phyloP scores from a whole-genome alignment of 345 rosid genomes.

The Populus simonii region DNA sequence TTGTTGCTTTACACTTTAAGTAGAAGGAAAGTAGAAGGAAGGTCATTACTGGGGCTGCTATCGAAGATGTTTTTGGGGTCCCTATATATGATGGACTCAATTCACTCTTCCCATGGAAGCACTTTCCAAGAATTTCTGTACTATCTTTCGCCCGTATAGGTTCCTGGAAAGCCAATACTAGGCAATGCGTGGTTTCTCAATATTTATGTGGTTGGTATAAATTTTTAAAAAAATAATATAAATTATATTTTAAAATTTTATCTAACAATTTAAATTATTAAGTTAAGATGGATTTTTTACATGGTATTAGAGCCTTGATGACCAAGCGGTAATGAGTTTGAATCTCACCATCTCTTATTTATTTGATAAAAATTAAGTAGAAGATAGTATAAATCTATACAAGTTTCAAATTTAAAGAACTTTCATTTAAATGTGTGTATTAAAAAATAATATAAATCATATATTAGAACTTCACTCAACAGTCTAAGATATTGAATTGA shows the following conservation, averaged over 20 bases:
- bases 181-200: not conserved
- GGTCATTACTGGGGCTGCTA: not conserved
- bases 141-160: not conserved
- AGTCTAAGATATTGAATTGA: fast-evolving
- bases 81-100: not conserved
- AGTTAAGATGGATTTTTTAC: too few relatives aligned
- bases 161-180: not conserved
- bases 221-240: too few relatives aligned
- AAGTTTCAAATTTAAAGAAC: too few relatives aligned
- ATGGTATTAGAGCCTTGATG: fast-evolving
- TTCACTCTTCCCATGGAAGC: not conserved
- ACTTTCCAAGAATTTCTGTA: not conserved
- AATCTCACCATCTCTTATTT: too few relatives aligned
- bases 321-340: fast-evolving
- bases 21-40: not conserved
- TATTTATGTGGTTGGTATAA: too few relatives aligned
- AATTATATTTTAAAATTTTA: too few relatives aligned
- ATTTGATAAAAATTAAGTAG: too few relatives aligned
- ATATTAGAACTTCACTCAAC: fast-evolving
- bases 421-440: fast-evolving
- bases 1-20: not conserved
- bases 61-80: not conserved
- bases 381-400: fast-evolving
- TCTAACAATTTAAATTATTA: fast-evolving
- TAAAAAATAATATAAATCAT: too few relatives aligned